A percentile compares a stretch with the other conserved stretches of the same genome.
Conservation (phyloP, 768 basidiomycete genomes). For the Holtermannia corniformis region DNA sequence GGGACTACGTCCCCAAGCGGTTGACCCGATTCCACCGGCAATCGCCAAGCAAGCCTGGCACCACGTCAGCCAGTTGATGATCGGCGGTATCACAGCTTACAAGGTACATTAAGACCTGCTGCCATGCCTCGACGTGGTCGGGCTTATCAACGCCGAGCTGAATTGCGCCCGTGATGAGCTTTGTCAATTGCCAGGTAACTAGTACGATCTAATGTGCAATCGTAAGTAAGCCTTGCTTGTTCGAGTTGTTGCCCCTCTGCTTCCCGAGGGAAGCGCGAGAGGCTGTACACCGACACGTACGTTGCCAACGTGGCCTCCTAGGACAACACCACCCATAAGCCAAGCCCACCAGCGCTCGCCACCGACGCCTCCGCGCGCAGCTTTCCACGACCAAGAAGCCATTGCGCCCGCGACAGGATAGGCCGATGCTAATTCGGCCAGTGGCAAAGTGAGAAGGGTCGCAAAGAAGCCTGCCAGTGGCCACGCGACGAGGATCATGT, state of each 20-base stretch:
- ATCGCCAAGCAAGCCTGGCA: constrained; percentile 22
- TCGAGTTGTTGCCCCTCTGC: neutral
- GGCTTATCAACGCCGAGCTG: constrained; percentile 14
- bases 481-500: constrained; percentile 35
- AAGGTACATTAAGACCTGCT: constrained; percentile 30
- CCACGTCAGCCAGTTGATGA: neutral
- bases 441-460: constrained; percentile 25
- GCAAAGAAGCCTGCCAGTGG: constrained; percentile 28
- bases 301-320: constrained; percentile 31
- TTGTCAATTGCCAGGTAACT: constrained; percentile 30
- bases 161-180: constrained; percentile 33
- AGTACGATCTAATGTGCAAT: constrained; percentile 23
- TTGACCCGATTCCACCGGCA: constrained; percentile 24
- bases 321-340: constrained; percentile 30
- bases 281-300: constrained; percentile 12
- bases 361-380: constrained; percentile 33
- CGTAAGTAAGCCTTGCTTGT: neutral
- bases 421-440: constrained; percentile 36
- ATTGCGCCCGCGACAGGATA: constrained; percentile 40
- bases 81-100: constrained; percentile 20
- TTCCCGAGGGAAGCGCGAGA: too few relatives aligned
- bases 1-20: constrained; percentile 35
- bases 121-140: constrained; percentile 28
- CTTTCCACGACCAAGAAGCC: constrained; percentile 39
- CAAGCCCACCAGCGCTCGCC: constrained; percentile 38